Evolutionary conservation across 1,284 basidiomycete genomes (phyloP), one percentile per base, ranked within the genome.

Genomic region (Ustilago shanxiensis): DNA sequence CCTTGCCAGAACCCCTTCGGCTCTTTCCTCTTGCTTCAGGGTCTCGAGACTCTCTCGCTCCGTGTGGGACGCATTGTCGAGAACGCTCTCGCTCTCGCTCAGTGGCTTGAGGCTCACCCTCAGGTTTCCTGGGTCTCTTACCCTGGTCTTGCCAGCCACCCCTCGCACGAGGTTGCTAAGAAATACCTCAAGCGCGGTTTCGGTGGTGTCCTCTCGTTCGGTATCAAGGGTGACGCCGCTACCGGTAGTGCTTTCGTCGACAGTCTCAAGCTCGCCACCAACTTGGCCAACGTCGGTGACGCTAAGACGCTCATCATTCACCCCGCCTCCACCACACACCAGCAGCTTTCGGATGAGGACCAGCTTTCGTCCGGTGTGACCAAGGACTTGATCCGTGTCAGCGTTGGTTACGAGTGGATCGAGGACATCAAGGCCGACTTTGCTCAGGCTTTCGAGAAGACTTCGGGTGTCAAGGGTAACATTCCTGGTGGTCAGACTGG

Each of bases 361-460:
- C 91, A 92, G 85, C 57, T 89, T 31, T 85, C 88, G 1, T 89
- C 91, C 1, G 94, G 94, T 31, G 93, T 95, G 16, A 92, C 92
- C 11, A 90, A 91, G 29, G 93, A 94, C 86, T 87, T 94, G 58
- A 92, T 95, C 80, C 90, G 93, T 72, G 91, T 94, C 82, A 77
- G 90, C 3, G 91, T 92, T 50, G 94, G 94, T n/a, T 93, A 93
- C 73, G 94, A 95, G 87, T 91, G 91, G 78, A 93, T 94, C 81
- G 89, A 89, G 63, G 86, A 84, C 60, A 86, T 83, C 84, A 92
- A 94, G 78, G 92, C 92, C 13, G 93, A 95, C 86, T 94, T 95
- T 83, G 90, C 91, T 72, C 89, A 89, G 67, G 91, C 91, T 4
- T 87, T 90, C 72, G 79, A 79, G 52, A 72, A 73, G 56, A 79